Evolutionary conservation across 2,329 filamentous ascomycete species (phyloP).

Genomic region (Emericellopsis cladophorae): DNA sequence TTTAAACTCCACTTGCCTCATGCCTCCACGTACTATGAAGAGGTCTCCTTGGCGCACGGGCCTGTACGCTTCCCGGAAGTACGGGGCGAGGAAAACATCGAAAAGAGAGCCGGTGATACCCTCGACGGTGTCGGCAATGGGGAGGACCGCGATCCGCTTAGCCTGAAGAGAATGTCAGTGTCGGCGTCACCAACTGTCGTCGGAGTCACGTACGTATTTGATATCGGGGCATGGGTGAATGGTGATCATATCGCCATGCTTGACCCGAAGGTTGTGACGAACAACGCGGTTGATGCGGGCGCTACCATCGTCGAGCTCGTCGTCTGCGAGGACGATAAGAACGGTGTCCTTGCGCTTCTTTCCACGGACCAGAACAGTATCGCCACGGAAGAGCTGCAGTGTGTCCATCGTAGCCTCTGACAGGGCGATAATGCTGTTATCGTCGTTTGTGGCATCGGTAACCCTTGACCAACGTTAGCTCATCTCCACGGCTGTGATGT

Average conservation of each 20-base stretch:
- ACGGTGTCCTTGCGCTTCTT: conserved; percentile 99
- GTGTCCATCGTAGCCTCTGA: conserved; percentile 99
- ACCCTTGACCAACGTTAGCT: conserved; percentile 47
- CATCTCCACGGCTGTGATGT: conserved; percentile 1
- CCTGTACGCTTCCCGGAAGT: conserved; percentile 98
- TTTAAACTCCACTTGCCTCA: conserved; percentile 99
- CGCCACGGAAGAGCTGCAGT: conserved; percentile 94
- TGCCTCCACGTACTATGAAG: conserved; percentile 93
- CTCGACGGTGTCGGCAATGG: conserved; percentile 96
- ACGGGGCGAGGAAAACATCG: conserved; percentile 97
- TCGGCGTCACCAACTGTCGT: neutral
- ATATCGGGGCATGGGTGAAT: conserved; percentile 97
- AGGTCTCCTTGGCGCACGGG: conserved; percentile 94
- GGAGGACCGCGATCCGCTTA: conserved; percentile 96
- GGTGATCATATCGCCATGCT: conserved; percentile 95
- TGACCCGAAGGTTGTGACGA: conserved; percentile 94
- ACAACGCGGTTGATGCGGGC: conserved; percentile 97
- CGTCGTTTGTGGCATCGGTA: conserved; percentile 96
- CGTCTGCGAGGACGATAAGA: conserved; percentile 91
- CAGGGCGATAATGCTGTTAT: conserved; percentile 97
- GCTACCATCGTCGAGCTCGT: conserved; percentile 94
- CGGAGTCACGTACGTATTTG: conserved; percentile 77
- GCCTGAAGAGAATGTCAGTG: conserved; percentile 43
- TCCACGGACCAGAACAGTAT: conserved; percentile 94
- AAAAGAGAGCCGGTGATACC: conserved; percentile 95